Base-by-base conservation (phyloP, 352 stramenopile genomes). In the Globisporangium middletonii region DNA sequence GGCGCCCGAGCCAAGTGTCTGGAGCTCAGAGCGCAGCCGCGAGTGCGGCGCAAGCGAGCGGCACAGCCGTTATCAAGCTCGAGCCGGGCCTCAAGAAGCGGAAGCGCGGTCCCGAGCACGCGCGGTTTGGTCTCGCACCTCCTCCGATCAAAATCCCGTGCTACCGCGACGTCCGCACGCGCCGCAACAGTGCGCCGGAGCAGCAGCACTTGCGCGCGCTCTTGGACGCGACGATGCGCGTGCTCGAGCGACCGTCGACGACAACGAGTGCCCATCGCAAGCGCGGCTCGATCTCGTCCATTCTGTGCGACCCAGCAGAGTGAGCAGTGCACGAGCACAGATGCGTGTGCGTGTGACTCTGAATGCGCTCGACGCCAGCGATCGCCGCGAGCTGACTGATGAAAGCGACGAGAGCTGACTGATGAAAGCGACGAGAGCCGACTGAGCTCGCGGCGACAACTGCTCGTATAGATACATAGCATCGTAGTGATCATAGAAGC, bases 131-230 rank as follows among this genome's bases (percentile, higher is more conserved):
- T n/a, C 19, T 48, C 9, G 12, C 71, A 13, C 76, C 79, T 15
- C 79, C 79, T 8, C 71, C 79, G 13, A 89, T 89, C 55, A 84
- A 83, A 61, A 89, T 89, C 53, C 77, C 77, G 1, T 64, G 79
- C 27, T 70, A 70, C 18, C 70, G 66, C 64, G 57, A 69, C 26
- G 30, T 46, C 13, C 68, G 71, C 8, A 50, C 67, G 42, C 68
- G 71, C 12, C 75, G 73, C 53, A 71, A 83, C 53, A 83, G 73
- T 44, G 73, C 77, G 0, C 73, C 73, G 1, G 73, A 77, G 41
- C 62, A 64, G 13, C 41, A 56, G 37, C 43, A 55, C 37, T 49
- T 60, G 23, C 45, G 46, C 18, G 37, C 46, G 47, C 46, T 60
- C 19, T 51, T 49, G 26, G 73, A 59, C 57, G 16, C 51, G 11